These are phyloP conservation scores for Trichophyton simii DNA, from an alignment of 2,329 filamentous ascomycete genomes.

Conservation along the genomic window DNA sequence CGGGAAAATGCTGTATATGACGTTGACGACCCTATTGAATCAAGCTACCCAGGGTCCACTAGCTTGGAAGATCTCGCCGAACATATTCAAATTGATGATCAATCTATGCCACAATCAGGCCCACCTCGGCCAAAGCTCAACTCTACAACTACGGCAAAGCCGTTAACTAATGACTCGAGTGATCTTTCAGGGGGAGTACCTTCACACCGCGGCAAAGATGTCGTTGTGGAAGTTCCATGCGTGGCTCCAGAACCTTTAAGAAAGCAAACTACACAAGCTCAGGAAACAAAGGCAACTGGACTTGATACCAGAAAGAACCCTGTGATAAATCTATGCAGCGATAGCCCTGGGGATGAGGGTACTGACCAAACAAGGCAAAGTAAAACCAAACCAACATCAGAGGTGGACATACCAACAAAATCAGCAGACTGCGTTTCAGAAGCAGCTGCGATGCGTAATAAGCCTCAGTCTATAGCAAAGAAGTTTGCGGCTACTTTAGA, in stretches of 20 bases:
- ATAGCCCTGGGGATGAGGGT: background rate
- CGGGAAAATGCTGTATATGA: constrained; percentile 9
- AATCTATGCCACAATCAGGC: background rate
- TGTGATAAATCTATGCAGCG: background rate
- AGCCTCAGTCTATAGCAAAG: constrained; percentile 4
- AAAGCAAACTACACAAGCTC: background rate
- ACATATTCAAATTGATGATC: background rate
- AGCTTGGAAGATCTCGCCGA: background rate
- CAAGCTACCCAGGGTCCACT: constrained; percentile 5
- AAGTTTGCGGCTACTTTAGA: constrained; percentile 3
- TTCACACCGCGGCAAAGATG: background rate
- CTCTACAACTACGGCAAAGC: too few species aligned
- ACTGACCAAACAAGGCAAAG: background rate
- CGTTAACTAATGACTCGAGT: background rate
- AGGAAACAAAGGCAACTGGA: too few species aligned
- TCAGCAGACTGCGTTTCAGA: background rate
- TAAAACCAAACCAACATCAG: too few species aligned
- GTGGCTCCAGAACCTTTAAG: background rate
- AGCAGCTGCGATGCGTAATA: background rate
- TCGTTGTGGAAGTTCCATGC: too few species aligned
- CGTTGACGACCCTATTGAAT: constrained; percentile 14
- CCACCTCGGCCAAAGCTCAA: too few species aligned
- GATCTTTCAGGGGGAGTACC: background rate
- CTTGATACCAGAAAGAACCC: background rate
- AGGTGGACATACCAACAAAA: too few species aligned